Evolutionary conservation across 768 basidiomycete species (phyloP).

Genomic region (Lactarius akahatsu): DNA sequence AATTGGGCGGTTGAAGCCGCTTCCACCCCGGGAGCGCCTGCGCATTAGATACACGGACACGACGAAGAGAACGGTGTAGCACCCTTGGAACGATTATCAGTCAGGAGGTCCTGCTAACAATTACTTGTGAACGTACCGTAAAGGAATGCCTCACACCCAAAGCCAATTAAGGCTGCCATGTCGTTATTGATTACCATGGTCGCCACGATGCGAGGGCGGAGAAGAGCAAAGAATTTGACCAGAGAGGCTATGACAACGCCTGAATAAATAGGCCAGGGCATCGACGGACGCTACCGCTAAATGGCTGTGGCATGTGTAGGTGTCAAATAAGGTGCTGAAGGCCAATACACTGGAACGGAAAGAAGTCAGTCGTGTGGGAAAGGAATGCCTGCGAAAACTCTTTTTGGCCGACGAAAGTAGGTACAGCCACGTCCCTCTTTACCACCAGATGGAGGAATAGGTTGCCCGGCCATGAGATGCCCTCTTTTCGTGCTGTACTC

Average conservation of each 20-base stretch:
- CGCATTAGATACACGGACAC: constrained; percentile 11
- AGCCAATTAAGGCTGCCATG: constrained; percentile 40
- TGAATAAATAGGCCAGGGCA: constrained; percentile 9
- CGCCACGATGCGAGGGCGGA: neutral
- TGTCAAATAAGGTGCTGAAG: neutral
- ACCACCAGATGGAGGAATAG: neutral
- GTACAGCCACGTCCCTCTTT: neutral
- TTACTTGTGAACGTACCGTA: constrained; percentile 35
- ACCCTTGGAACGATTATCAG: constrained; percentile 4
- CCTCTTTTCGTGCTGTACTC: neutral
- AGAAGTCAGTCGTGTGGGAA: neutral
- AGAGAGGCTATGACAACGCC: neutral
- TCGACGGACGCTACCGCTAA: neutral
- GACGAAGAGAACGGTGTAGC: constrained; percentile 12
- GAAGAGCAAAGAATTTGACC: neutral
- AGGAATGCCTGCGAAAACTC: neutral
- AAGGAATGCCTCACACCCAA: constrained; percentile 38
- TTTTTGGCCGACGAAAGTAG: neutral
- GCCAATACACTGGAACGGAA: neutral
- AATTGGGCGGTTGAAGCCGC: constrained; percentile 2
- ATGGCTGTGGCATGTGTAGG: neutral
- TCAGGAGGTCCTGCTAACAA: constrained; percentile 30
- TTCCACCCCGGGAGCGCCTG: neutral
- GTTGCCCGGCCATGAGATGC: neutral
- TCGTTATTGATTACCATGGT: constrained; percentile 35